Conservation (phyloP, 2,329 filamentous ascomycete genomes). For the Aspergillus niger region DNA sequence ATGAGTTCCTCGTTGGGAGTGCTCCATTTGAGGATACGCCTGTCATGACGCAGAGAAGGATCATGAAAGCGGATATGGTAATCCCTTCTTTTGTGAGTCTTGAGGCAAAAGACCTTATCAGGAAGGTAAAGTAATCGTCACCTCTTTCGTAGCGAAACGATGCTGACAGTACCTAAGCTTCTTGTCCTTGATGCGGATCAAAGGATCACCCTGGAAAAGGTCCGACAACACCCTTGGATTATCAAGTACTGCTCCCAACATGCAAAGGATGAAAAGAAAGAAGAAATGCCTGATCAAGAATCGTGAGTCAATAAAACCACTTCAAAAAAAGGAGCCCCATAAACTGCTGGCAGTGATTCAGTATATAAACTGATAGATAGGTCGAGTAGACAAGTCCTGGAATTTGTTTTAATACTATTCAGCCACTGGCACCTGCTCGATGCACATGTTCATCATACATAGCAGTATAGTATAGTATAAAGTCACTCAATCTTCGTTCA, state of each 20-base stretch:
- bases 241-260: background rate
- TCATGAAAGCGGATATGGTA: background rate
- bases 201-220: background rate
- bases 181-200: background rate
- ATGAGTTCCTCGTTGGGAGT: constrained; percentile 5
- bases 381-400: no score
- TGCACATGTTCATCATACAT: no score
- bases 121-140: background rate
- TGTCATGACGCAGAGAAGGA: background rate
- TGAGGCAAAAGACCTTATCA: background rate
- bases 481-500: no score
- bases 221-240: background rate
- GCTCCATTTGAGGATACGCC: background rate
- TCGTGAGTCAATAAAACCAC: no score
- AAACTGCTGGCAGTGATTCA: no score
- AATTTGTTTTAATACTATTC: no score
- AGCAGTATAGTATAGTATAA: no score
- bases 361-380: no score
- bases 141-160: background rate
- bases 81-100: background rate
- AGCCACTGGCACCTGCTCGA: no score
- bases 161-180: background rate
- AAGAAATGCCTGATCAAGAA: background rate
- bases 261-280: background rate
- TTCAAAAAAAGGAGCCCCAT: no score